Conservation (phyloP, 129 eudicot species). For the Daucus carota region DNA sequence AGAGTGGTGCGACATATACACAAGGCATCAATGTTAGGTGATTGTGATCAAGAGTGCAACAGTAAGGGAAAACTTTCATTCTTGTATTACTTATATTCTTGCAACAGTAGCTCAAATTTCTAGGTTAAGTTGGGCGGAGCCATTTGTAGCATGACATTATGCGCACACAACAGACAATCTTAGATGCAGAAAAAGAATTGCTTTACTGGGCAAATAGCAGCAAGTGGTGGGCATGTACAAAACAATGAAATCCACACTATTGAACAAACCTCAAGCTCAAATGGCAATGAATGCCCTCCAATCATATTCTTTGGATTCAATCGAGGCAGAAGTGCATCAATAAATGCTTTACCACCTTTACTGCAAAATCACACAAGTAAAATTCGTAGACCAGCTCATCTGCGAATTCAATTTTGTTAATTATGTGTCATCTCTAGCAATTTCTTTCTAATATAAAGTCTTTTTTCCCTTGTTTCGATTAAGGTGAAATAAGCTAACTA, state of each 20-base stretch:
- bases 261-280: slow-evolving; percentile 84
- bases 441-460: background rate
- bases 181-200: background rate
- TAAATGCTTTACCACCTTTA: slow-evolving; percentile 92
- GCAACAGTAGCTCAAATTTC: no score
- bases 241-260: background rate
- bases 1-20: background rate
- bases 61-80: background rate
- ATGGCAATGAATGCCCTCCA: slow-evolving; percentile 87
- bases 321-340: slow-evolving; percentile 83
- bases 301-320: slow-evolving; percentile 64
- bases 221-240: background rate
- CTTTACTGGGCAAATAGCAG: no score
- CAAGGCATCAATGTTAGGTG: background rate
- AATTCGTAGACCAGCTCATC: slow-evolving; percentile 7
- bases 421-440: background rate
- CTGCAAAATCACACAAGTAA: slow-evolving; percentile 35
- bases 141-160: no score
- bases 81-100: no score
- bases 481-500: background rate
- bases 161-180: no score
- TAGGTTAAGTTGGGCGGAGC: no score
- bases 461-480: background rate
- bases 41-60: background rate
- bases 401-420: background rate